Evolutionary conservation across 495 filamentous ascomycete genomes (phyloP), one percentile per base, ranked within the genome.

Genomic region (Podospora pseudoanserina): DNA sequence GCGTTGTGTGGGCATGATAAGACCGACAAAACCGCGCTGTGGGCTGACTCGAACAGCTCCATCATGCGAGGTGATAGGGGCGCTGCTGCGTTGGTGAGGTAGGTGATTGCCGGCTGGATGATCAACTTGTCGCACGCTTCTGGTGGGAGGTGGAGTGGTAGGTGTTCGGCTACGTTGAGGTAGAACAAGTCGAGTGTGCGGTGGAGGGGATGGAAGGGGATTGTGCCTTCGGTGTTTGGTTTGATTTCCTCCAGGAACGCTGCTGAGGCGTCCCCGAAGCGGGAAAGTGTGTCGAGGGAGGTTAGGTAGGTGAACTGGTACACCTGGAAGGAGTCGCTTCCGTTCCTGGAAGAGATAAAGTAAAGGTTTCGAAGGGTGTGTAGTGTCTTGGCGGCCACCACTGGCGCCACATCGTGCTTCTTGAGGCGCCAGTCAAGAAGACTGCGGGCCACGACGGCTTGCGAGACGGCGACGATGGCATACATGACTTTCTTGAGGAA

Each of bases 1-100:
- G 89, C 85, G 69, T 91, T 94, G 65, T 89, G 85, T 2, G 94
- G 91, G 39, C 92, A 89, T 2, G 93, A 90, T 53, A 98, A 85
- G 5, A 92, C 87, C 32, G 94, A 87, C 19, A 99, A 89, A 71
- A 92, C 88, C 60, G 94, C 85, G 70, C 89, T 91, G 79, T 99
- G 96, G 9, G 94, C 93, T 1, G 95, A 88, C 80, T 99, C 95
- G 73, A 97, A 97, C 4, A 96, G 90, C 69, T 91, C 87, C 39
- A 89, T 77, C 53, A 80, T 81, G 16, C 77, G 75, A 2, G 81
- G 76, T 19, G 82, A 79, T 13, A 78, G 72, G 34, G 81, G 77
- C 23, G 19, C 71, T 23, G 23, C 66, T 69, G 69, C 78, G 26
- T 90, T 83, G 39, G 87, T 85, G 11, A 98, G 87, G 76, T 98